Conservation (phyloP, 306 rosid species). For the Parietaria judaica region DNA sequence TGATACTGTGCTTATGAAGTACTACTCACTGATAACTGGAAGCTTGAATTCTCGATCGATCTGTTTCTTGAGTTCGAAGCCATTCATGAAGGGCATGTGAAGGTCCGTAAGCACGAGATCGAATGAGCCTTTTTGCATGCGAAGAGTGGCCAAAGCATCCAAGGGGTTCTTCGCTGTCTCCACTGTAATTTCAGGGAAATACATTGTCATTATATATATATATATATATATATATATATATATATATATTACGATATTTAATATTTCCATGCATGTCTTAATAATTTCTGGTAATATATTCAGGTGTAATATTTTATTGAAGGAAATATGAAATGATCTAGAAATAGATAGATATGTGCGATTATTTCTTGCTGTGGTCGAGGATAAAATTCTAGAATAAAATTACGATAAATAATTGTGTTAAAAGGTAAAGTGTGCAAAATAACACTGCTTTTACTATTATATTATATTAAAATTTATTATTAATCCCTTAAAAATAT, state of each 20-base stretch:
- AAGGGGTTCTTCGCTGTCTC: slow-evolving; percentile 28
- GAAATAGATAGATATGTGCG: not conserved
- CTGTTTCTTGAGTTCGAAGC: slow-evolving; percentile 40
- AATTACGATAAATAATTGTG: no score
- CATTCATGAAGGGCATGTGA: slow-evolving; percentile 51
- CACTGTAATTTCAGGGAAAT: slow-evolving; percentile 31
- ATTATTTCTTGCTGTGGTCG: no score
- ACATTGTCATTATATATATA: not conserved
- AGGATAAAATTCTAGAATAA: no score
- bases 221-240: no score
- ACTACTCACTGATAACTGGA: slow-evolving; percentile 58
- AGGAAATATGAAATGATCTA: not conserved
- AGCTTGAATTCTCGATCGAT: slow-evolving; percentile 40
- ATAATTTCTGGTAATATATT: no score
- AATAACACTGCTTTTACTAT: no score
- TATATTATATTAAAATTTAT: no score
- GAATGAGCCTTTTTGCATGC: slow-evolving; percentile 24
- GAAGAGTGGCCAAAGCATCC: slow-evolving; percentile 50
- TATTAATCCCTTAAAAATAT: no score
- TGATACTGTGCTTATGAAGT: not conserved
- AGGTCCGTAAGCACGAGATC: slow-evolving; percentile 53
- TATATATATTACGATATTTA: no score
- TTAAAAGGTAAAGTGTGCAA: no score
- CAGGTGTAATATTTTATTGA: no score
- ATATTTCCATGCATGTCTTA: no score